Percentiles rank a stretch among this genome's conserved stretches.
Evolutionary conservation across 2,329 filamentous ascomycete genomes (phyloP).

Genomic region (Calonectria fujianensis): DNA sequence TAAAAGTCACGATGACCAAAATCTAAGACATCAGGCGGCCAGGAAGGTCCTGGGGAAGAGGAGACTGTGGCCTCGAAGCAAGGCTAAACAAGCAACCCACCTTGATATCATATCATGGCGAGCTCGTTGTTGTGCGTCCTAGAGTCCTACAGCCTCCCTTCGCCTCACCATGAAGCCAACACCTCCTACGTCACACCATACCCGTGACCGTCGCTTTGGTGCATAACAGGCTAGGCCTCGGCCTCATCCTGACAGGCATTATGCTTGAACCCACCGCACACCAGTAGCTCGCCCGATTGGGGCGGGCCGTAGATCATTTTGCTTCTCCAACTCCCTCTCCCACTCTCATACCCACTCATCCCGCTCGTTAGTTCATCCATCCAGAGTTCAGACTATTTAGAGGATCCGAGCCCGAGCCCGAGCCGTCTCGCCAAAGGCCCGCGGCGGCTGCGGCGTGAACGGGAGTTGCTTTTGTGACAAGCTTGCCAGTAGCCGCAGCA

Average conservation of each 20-base stretch:
- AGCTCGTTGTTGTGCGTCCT: background rate
- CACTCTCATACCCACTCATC: slow-evolving; percentile 20
- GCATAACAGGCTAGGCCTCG: slow-evolving; percentile 25
- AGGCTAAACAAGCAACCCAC: background rate
- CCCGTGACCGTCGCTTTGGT: slow-evolving; percentile 37
- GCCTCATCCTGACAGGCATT: slow-evolving; percentile 27
- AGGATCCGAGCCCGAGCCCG: slow-evolving; percentile 21
- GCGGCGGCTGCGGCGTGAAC: slow-evolving; percentile 17
- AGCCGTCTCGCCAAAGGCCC: background rate
- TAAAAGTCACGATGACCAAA: background rate
- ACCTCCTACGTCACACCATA: slow-evolving; percentile 35
- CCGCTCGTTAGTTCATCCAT: slow-evolving; percentile 28
- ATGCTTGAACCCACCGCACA: slow-evolving; percentile 27
- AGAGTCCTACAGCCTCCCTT: slow-evolving; percentile 3
- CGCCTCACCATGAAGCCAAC: slow-evolving; percentile 3
- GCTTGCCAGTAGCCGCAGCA: slow-evolving; percentile 6
- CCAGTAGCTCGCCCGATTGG: slow-evolving; percentile 34
- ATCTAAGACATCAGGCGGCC: background rate
- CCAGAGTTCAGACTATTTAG: slow-evolving; percentile 33
- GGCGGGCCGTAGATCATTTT: slow-evolving; percentile 34
- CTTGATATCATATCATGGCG: background rate
- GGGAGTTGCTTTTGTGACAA: slow-evolving; percentile 12
- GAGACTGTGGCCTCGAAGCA: background rate
- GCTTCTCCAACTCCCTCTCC: slow-evolving; percentile 7
- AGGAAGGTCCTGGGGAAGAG: background rate